These are phyloP conservation scores for Luffa acutangula DNA, from an alignment of 306 rosid species.

Conservation along the genomic window DNA sequence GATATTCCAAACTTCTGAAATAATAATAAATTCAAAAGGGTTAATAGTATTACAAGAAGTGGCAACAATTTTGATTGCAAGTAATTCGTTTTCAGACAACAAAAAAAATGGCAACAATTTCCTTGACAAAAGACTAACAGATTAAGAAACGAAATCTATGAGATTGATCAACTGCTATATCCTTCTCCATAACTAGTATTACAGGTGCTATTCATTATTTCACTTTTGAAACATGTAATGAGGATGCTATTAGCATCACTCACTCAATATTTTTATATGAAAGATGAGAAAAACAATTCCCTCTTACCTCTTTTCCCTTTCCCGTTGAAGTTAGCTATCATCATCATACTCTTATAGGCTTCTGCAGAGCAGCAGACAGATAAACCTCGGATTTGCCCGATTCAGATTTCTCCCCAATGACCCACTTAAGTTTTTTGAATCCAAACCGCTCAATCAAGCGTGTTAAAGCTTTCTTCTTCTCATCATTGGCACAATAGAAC, in stretches of 20 bases:
- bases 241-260: constrained; percentile 23
- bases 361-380: constrained; percentile 76
- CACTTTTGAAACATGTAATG: constrained; percentile 25
- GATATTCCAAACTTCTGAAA: too few species aligned
- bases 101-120: neutral
- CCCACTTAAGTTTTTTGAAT: constrained; percentile 87
- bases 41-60: too few species aligned
- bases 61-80: too few species aligned
- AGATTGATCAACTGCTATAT: constrained; percentile 13
- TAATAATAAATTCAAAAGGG: too few species aligned
- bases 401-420: constrained; percentile 58
- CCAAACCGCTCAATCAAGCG: constrained; percentile 82
- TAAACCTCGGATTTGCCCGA: constrained; percentile 40
- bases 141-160: constrained; percentile 15
- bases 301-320: constrained; percentile 23
- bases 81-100: neutral
- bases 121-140: neutral
- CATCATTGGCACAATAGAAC: constrained; percentile 52
- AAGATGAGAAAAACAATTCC: constrained; percentile 10
- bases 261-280: constrained; percentile 10
- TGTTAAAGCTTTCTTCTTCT: constrained; percentile 56
- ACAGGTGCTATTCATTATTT: constrained; percentile 28
- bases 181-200: constrained; percentile 29
- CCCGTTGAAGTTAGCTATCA: neutral
- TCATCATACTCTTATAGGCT: constrained; percentile 61